These are phyloP conservation scores for Moesziomyces parantarcticus DNA, from an alignment of 1,284 basidiomycete species.

Conservation along the genomic window DNA sequence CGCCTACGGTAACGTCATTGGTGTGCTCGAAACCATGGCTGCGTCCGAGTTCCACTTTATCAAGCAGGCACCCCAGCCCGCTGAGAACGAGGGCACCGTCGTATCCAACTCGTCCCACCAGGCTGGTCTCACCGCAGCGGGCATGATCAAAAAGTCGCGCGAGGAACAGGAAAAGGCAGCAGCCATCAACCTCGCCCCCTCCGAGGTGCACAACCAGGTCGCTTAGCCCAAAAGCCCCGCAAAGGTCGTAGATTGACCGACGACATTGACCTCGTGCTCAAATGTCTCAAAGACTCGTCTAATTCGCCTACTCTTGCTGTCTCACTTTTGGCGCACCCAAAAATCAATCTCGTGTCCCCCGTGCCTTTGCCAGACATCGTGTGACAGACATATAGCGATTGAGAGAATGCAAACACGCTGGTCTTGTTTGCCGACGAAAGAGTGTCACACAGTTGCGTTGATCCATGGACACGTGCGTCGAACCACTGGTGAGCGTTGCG, in stretches of 20 bases:
- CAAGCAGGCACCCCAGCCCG: constrained; percentile 17
- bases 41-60: constrained; percentile 29
- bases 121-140: constrained; percentile 23
- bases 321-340: background rate
- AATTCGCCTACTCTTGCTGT: background rate
- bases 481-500: too few species aligned
- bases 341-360: too few species aligned
- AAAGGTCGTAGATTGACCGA: too few species aligned
- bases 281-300: too few species aligned
- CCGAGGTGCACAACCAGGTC: constrained; percentile 16
- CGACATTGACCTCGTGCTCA: too few species aligned
- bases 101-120: constrained; percentile 7
- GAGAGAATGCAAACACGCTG: too few species aligned
- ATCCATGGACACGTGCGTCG: too few species aligned
- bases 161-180: constrained; percentile 30
- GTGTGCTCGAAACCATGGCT: constrained; percentile 47
- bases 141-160: constrained; percentile 22
- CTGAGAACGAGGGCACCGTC: constrained; percentile 27
- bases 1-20: constrained; percentile 43
- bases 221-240: too few species aligned
- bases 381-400: too few species aligned
- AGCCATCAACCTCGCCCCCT: constrained; percentile 22
- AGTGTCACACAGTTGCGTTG: too few species aligned
- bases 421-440: too few species aligned
- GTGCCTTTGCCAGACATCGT: too few species aligned